phyloP scores from a whole-genome alignment of 192 early-diverging fungal genomes.

The Allomyces macrogynus region DNA sequence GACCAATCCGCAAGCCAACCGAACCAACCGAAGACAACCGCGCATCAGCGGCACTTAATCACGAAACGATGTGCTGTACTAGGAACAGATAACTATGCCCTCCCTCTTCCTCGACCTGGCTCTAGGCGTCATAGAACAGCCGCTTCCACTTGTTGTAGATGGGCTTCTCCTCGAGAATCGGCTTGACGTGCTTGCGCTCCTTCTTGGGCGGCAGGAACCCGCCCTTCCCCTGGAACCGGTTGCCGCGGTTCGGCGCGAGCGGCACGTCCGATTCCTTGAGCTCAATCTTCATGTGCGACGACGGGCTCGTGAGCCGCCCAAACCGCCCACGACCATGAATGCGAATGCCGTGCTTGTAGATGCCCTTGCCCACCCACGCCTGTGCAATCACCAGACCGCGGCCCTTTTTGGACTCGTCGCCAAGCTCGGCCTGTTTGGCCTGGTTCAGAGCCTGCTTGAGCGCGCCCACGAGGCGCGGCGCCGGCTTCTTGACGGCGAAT shows the following conservation, averaged over 20 bases:
- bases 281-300: constrained; percentile 18
- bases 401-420: constrained; percentile 11
- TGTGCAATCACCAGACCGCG: constrained; percentile 11
- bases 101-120: no score
- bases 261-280: constrained; percentile 5
- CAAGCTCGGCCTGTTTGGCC: constrained; percentile 2
- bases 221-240: not conserved
- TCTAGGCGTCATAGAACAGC: not conserved
- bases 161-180: not conserved
- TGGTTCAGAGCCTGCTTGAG: constrained; percentile 7
- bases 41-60: no score
- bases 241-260: not conserved
- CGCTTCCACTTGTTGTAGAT: not conserved
- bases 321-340: constrained; percentile 22
- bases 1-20: no score
- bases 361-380: constrained; percentile 30
- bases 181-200: not conserved
- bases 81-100: not conserved
- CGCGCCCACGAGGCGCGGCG: constrained; percentile 9
- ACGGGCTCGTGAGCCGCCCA: constrained; percentile 22
- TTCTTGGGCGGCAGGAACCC: not conserved
- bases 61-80: not conserved
- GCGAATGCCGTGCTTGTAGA: constrained; percentile 16
- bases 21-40: no score
- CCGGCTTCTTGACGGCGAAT: constrained; percentile 18